These are phyloP conservation scores for Medicago arabica DNA, from an alignment of 306 rosid genomes.

Conservation along the genomic window DNA sequence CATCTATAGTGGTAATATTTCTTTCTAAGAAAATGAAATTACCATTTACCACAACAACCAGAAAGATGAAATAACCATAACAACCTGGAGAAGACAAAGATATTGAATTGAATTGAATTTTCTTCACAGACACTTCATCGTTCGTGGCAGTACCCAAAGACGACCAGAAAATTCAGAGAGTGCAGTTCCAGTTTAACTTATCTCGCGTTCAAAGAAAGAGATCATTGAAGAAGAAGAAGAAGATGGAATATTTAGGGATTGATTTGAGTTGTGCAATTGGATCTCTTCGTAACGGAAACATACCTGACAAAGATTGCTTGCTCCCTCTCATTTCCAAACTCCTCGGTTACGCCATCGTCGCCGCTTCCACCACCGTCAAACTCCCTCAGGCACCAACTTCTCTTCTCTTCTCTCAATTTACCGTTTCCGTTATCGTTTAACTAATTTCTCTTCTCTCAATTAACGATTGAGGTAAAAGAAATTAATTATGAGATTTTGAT, in stretches of 20 bases:
- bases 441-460: no score
- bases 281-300: constrained; percentile 71
- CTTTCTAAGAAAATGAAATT: no score
- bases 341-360: constrained; percentile 95
- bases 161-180: background rate
- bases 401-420: background rate
- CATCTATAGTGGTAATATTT: no score
- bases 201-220: background rate
- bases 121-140: background rate
- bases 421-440: no score
- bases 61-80: no score
- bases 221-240: background rate
- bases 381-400: constrained; percentile 84
- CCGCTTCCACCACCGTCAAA: constrained; percentile 98
- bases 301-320: constrained; percentile 87
- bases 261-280: constrained; percentile 70
- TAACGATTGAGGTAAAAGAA: no score
- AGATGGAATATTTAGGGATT: constrained; percentile 43
- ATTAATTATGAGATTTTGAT: background rate
- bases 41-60: no score
- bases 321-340: constrained; percentile 94
- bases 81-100: background rate
- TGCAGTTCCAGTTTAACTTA: background rate
- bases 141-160: background rate
- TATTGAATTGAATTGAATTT: background rate